Percentiles rank a stretch among this genome's conserved stretches.
phyloP scores from a whole-genome alignment of 2,329 filamentous ascomycete species.

The Ascosphaera pollenicola region DNA sequence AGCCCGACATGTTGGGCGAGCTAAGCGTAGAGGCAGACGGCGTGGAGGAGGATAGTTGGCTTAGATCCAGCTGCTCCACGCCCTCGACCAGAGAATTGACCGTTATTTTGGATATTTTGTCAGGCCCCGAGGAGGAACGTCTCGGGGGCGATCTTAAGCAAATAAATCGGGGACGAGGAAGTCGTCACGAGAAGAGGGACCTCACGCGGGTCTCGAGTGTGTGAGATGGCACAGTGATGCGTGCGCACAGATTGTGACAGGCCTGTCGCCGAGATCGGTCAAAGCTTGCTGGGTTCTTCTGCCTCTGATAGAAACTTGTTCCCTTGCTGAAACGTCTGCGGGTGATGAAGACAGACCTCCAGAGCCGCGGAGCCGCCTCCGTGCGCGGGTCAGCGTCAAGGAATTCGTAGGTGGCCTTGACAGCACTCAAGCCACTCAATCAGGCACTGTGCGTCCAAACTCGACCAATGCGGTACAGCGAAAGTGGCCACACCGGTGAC shows the following conservation, averaged over 20 bases:
- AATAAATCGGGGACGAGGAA: no score
- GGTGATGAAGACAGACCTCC: not conserved
- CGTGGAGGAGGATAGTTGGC: slow-evolving; percentile 23
- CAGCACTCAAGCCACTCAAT: not conserved
- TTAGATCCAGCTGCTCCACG: slow-evolving; percentile 25
- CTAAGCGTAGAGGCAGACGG: slow-evolving; percentile 17
- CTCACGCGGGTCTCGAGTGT: no score
- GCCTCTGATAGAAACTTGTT: no score
- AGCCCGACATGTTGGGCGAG: slow-evolving; percentile 23
- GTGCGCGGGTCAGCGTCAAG: no score
- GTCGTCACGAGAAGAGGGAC: no score
- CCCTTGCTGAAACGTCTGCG: no score
- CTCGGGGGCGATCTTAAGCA: not conserved
- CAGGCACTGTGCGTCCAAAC: not conserved
- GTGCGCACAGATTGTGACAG: no score
- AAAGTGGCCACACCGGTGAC: no score
- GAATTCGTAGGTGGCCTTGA: not conserved
- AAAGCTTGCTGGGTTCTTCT: no score
- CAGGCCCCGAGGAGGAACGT: not conserved
- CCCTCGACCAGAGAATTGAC: slow-evolving; percentile 24
- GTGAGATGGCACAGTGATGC: no score
- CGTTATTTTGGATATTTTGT: slow-evolving; percentile 21
- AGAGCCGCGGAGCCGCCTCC: not conserved
- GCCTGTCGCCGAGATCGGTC: no score
- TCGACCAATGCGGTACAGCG: not conserved